Percentiles rank a stretch among this genome's conserved stretches.
phyloP scores from a whole-genome alignment of 305 asterid genomes.

The Fraxinus xanthoxyloides region DNA sequence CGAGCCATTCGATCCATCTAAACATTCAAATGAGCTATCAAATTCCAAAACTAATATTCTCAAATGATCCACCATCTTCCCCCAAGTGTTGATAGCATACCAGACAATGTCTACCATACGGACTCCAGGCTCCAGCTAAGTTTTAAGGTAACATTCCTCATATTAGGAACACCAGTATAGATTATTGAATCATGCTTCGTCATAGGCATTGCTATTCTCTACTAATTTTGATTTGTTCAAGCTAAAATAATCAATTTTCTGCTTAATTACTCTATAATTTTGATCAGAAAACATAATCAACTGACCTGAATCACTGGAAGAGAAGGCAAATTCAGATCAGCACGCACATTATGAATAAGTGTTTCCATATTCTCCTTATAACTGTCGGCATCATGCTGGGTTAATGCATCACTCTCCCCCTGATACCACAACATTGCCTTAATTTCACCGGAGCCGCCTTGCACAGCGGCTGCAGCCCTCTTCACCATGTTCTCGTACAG shows the following conservation, averaged over 20 bases:
- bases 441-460: slow-evolving; percentile 47
- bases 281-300: background rate
- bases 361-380: slow-evolving; percentile 59
- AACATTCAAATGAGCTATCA: background rate
- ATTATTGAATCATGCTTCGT: background rate
- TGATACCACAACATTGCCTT: slow-evolving; percentile 88
- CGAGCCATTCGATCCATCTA: background rate
- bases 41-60: background rate
- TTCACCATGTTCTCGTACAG: slow-evolving; percentile 68
- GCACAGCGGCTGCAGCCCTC: slow-evolving; percentile 52
- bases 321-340: slow-evolving; percentile 52
- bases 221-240: background rate
- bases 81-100: background rate
- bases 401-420: slow-evolving; percentile 82
- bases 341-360: slow-evolving; percentile 50
- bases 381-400: slow-evolving; percentile 49
- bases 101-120: background rate
- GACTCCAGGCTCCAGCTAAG: background rate
- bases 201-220: background rate
- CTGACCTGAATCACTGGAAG: slow-evolving; percentile 61
- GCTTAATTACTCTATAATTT: background rate
- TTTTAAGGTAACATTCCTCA: background rate
- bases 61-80: background rate
- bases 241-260: background rate
- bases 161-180: background rate